A percentile compares a stretch with the other conserved stretches of the same genome.
Evolutionary conservation across 805 yeast species (phyloP).

Genomic region (Diddensiella caesifluorescens): DNA sequence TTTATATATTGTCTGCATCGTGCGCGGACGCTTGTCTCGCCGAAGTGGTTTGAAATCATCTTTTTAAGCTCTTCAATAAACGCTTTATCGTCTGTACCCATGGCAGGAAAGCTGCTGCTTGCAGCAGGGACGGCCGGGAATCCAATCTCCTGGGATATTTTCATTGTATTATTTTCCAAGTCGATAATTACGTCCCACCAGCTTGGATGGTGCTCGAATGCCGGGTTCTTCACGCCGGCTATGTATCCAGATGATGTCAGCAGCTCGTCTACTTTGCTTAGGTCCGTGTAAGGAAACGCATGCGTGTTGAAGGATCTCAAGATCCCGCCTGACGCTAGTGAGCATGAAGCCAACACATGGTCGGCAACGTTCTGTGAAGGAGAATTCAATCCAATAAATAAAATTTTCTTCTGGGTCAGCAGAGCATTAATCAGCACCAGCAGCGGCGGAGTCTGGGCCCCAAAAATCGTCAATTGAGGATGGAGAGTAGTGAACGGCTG

Average conservation of each 20-base stretch:
- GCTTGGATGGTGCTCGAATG: conserved; percentile 48
- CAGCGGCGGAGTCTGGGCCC: conserved; percentile 50
- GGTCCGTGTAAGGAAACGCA: conserved; percentile 53
- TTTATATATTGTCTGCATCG: conserved; percentile 26
- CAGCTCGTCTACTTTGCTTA: conserved; percentile 48
- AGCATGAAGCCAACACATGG: conserved; percentile 43
- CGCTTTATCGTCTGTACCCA: conserved; percentile 18
- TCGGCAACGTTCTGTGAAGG: conserved; percentile 49
- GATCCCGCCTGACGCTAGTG: conserved; percentile 50
- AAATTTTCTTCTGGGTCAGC: conserved; percentile 46
- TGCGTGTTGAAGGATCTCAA: conserved; percentile 44
- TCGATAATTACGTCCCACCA: conserved; percentile 55
- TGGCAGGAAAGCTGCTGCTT: background rate
- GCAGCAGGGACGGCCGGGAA: background rate
- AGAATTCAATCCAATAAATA: conserved; percentile 46
- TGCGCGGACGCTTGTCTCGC: conserved; percentile 27
- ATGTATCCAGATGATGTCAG: conserved; percentile 45
- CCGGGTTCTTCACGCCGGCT: conserved; percentile 59
- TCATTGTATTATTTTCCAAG: conserved; percentile 39
- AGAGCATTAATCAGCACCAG: conserved; percentile 48
- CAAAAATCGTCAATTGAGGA: conserved; percentile 49
- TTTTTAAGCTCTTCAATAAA: conserved; percentile 26
- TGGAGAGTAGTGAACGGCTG: conserved; percentile 29
- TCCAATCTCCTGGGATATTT: conserved; percentile 26
- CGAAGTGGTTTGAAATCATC: conserved; percentile 29